Evolutionary conservation across 2,329 filamentous ascomycete species (phyloP), one percentile per base, ranked within the genome.

Genomic region (Lecanicillium sp.): DNA sequence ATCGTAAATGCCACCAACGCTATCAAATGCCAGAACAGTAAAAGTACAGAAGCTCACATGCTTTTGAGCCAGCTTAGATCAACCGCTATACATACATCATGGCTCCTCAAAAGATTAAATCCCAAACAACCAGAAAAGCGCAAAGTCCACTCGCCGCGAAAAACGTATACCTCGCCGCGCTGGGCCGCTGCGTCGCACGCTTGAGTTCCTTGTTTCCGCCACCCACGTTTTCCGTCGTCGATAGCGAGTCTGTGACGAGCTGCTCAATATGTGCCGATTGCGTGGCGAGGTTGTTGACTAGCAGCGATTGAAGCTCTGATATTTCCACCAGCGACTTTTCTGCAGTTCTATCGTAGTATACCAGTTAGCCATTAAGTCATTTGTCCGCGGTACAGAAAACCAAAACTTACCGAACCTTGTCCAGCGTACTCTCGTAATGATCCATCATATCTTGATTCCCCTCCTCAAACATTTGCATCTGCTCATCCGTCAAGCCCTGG

Each of bases 311-410:
- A 37, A 98, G 69, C 55, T 94, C 88, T 7, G 87, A 84, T 46
- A 98, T 95, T 58, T 98, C 92, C 4, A 94, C 62, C 5, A 98
- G 73, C 1, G 88, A 95, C 57, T 85, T 86, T 59, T 98, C 88
- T 0, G 88, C 88, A 18, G 83, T 84, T 53, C 86, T 94, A 53
- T 43, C 22, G 18, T 16, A 22, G 31, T 30, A 27, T 43, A 19
- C 36, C 22, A 14, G 16, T 32, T 41, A 33, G 34, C 28, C 16
- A 37, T 15, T 19, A 33, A n/a, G 11, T 14, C 17, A 12, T 5
- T 16, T 12, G 13, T 9, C 19, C 16, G 29, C 17, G 18, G 20
- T 33, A 29, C 19, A 31, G 19, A 50, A 34, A 50, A 8, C 15
- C 73, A 12, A 8, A 35, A 41, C 84, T 39, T 75, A 94, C 85